Conservation (phyloP, 2,329 filamentous ascomycete species). For the Graphiopsis chlorocephala region DNA sequence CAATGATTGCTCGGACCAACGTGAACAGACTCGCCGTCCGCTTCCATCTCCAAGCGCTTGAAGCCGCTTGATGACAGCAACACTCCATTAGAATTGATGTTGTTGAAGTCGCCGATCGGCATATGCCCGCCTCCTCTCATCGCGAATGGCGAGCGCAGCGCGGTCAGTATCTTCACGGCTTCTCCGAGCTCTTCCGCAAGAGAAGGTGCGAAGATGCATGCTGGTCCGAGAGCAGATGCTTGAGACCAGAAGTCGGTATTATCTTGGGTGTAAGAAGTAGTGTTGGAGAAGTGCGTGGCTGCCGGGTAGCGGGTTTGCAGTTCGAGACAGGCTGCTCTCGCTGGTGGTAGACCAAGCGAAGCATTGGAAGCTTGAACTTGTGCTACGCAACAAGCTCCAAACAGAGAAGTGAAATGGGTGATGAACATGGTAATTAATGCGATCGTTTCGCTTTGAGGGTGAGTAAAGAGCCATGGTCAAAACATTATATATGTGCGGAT, state of each 20-base stretch:
- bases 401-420: background rate
- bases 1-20: constrained; percentile 49
- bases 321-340: background rate
- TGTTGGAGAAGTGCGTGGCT: background rate
- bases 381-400: background rate
- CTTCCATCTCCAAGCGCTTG: constrained; percentile 10
- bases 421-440: background rate
- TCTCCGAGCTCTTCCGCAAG: constrained; percentile 1
- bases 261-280: constrained; percentile 20
- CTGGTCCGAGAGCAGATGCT: constrained; percentile 17
- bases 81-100: constrained; percentile 18
- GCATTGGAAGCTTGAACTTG: background rate
- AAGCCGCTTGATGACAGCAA: constrained; percentile 14
- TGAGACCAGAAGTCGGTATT: constrained; percentile 11
- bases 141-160: constrained; percentile 6
- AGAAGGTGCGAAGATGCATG: constrained; percentile 13
- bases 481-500: background rate
- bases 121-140: constrained; percentile 16
- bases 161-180: constrained; percentile 3
- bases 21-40: constrained; percentile 28
- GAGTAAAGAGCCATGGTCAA: background rate
- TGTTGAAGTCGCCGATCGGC: constrained; percentile 11
- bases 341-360: background rate
- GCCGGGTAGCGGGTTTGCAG: background rate
- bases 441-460: background rate